Percentiles rank a stretch among this genome's conserved stretches.
Conservation (phyloP, 352 stramenopile species). For the Globisporangium barbulae region DNA sequence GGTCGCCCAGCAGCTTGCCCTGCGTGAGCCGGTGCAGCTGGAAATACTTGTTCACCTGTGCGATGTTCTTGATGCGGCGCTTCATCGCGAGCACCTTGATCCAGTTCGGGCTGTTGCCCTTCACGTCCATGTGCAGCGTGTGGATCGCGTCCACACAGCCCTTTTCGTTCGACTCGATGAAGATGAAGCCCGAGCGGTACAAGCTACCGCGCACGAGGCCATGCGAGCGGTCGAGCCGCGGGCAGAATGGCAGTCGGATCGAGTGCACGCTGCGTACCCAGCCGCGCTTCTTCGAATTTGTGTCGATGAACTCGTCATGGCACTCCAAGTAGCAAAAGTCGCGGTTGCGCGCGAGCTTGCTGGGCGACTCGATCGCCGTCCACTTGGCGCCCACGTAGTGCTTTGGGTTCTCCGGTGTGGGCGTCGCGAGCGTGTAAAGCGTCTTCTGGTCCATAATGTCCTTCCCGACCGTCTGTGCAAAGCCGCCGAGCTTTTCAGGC, state of each 20-base stretch:
- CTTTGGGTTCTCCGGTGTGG: slow-evolving; percentile 70
- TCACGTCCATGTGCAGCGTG: slow-evolving; percentile 78
- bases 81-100: slow-evolving; percentile 78
- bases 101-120: slow-evolving; percentile 73
- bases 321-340: slow-evolving; percentile 86
- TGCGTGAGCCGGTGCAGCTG: slow-evolving; percentile 51
- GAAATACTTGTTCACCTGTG: slow-evolving; percentile 67
- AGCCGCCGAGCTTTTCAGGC: slow-evolving; percentile 62
- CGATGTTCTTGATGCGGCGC: slow-evolving; percentile 70
- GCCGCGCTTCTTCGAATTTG: slow-evolving; percentile 54
- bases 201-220: slow-evolving; percentile 66
- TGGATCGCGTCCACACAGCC: slow-evolving; percentile 68
- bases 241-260: slow-evolving; percentile 72
- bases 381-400: slow-evolving; percentile 85
- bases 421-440: slow-evolving; percentile 57
- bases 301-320: slow-evolving; percentile 84
- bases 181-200: slow-evolving; percentile 79
- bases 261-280: slow-evolving; percentile 81
- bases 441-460: slow-evolving; percentile 81
- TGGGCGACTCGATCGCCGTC: slow-evolving; percentile 72
- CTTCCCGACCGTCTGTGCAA: slow-evolving; percentile 68
- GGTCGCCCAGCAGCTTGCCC: slow-evolving; percentile 48
- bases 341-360: slow-evolving; percentile 68
- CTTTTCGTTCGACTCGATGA: slow-evolving; percentile 54
- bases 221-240: slow-evolving; percentile 47